phyloP scores from a whole-genome alignment of 192 early-diverging fungal genomes.

The Lobulomyces angularis region DNA sequence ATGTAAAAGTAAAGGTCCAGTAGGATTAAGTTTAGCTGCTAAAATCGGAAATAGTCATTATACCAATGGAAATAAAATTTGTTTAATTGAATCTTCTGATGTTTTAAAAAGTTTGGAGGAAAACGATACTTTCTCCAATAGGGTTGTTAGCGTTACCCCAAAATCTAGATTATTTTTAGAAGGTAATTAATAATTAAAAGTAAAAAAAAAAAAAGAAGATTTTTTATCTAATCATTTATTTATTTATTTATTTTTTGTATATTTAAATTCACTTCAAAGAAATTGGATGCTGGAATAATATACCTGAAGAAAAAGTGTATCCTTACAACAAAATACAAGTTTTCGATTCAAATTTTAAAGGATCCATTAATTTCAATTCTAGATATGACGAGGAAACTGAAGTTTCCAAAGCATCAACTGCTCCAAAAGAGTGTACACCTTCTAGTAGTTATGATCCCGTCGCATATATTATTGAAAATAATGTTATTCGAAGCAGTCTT shows the following conservation, averaged over 20 bases:
- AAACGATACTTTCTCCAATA: conserved; percentile 55
- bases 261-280: conserved; percentile 16
- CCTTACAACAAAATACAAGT: conserved; percentile 53
- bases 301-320: conserved; percentile 42
- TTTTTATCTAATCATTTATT: background rate
- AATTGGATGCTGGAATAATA: conserved; percentile 53
- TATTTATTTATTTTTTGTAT: background rate
- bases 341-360: conserved; percentile 62
- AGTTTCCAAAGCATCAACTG: conserved; percentile 1
- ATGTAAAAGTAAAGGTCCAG: too few species aligned
- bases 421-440: conserved; percentile 5
- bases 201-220: background rate
- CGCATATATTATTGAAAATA: conserved; percentile 83
- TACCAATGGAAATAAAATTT: too few species aligned
- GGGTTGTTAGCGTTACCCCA: conserved; percentile 72
- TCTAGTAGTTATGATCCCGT: conserved; percentile 26
- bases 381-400: conserved; percentile 10
- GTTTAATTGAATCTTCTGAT: conserved; percentile 70
- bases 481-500: conserved; percentile 61
- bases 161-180: conserved; percentile 44
- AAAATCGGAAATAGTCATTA: too few species aligned
- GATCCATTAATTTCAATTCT: conserved; percentile 52
- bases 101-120: conserved; percentile 43
- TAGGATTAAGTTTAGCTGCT: too few species aligned
- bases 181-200: conserved; percentile 28